Evolutionary conservation across 116 monocot species (phyloP).

Genomic region (Trichopus zeylanicus): DNA sequence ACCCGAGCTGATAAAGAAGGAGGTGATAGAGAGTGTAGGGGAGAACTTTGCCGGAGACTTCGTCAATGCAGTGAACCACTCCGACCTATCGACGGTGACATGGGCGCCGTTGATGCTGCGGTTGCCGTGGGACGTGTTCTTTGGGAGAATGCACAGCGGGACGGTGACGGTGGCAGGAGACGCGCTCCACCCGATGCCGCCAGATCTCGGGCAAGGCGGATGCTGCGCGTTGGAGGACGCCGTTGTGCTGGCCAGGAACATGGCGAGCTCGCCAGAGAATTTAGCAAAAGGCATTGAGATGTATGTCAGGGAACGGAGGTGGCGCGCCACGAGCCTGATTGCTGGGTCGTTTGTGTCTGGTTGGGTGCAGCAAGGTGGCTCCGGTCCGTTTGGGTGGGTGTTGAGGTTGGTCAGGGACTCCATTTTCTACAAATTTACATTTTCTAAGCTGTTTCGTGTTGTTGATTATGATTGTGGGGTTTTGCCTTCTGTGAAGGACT

Average conservation of each 20-base stretch:
- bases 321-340: slow-evolving; percentile 35
- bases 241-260: slow-evolving; percentile 38
- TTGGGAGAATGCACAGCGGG: slow-evolving; percentile 18
- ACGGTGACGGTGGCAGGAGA: slow-evolving; percentile 49
- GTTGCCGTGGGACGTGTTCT: slow-evolving; percentile 26
- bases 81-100: slow-evolving; percentile 23
- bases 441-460: slow-evolving; percentile 3
- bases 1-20: slow-evolving; percentile 4
- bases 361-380: slow-evolving; percentile 34
- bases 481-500: no score
- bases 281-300: slow-evolving; percentile 9
- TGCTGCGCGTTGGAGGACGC: slow-evolving; percentile 60
- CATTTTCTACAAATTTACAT: slow-evolving; percentile 28
- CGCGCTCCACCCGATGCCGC: slow-evolving; percentile 65
- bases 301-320: slow-evolving; percentile 32
- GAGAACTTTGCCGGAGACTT: slow-evolving; percentile 13
- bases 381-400: slow-evolving; percentile 8
- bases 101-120: slow-evolving; percentile 35
- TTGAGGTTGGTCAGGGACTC: slow-evolving; percentile 32
- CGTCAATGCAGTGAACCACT: slow-evolving; percentile 25
- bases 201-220: slow-evolving; percentile 63
- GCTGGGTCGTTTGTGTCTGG: slow-evolving; percentile 33
- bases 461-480: slow-evolving; percentile 29
- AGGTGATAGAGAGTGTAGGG: slow-evolving; percentile 9
- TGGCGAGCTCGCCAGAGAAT: not conserved